phyloP scores from a whole-genome alignment of 768 basidiomycete genomes.

The Boletus eberwhitei region DNA sequence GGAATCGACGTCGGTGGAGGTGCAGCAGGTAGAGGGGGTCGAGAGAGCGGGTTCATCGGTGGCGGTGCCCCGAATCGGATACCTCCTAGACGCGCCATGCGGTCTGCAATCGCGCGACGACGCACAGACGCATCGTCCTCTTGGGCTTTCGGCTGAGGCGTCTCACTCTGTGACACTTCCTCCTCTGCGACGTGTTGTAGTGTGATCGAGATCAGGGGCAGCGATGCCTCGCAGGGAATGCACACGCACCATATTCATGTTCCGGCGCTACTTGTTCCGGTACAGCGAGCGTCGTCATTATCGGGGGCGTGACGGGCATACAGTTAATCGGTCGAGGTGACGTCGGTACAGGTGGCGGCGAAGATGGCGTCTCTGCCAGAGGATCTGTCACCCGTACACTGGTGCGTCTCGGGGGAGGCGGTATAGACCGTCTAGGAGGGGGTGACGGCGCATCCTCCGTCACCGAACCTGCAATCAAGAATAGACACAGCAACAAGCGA shows the following conservation, averaged over 20 bases:
- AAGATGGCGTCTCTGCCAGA: constrained; percentile 7
- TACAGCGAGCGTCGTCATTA: constrained; percentile 19
- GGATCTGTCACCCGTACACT: constrained; percentile 16
- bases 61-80: constrained; percentile 77
- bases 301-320: constrained; percentile 21
- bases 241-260: constrained; percentile 8
- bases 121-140: constrained; percentile 51
- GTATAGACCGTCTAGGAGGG: constrained; percentile 19
- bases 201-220: background rate
- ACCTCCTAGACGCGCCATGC: constrained; percentile 93
- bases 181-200: constrained; percentile 11
- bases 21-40: constrained; percentile 36
- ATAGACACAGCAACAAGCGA: background rate
- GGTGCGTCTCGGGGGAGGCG: constrained; percentile 23
- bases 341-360: constrained; percentile 19
- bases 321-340: constrained; percentile 14
- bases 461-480: constrained; percentile 8
- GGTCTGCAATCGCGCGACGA: constrained; percentile 77
- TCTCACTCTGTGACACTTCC: constrained; percentile 4
- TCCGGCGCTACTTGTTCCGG: constrained; percentile 8
- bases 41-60: constrained; percentile 32
- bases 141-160: constrained; percentile 15
- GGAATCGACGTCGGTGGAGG: constrained; percentile 37
- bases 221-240: background rate
- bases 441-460: constrained; percentile 9